These are phyloP conservation scores for Didymella pinodella DNA, from an alignment of 2,329 filamentous ascomycete genomes.

Conservation along the genomic window DNA sequence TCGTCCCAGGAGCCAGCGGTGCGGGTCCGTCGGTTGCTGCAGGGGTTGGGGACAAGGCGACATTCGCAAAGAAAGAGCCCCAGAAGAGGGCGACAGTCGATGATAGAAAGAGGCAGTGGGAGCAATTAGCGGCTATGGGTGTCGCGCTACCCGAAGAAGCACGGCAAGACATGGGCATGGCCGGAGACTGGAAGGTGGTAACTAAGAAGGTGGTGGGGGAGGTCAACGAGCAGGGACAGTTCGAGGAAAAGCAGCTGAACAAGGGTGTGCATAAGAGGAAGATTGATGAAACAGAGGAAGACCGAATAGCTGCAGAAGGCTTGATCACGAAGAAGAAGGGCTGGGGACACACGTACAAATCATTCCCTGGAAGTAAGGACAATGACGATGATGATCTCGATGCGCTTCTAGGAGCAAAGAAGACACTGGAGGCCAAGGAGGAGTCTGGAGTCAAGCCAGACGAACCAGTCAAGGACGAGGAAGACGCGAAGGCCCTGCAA, in stretches of 20 bases:
- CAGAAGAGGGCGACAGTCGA: slow-evolving; percentile 62
- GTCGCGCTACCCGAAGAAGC: slow-evolving; percentile 83
- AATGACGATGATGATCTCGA: slow-evolving; percentile 70
- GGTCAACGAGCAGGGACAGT: slow-evolving; percentile 57
- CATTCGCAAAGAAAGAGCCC: slow-evolving; percentile 44
- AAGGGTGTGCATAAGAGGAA: slow-evolving; percentile 70
- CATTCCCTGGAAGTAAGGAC: slow-evolving; percentile 54
- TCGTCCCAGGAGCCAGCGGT: slow-evolving; percentile 63
- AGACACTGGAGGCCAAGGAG: slow-evolving; percentile 53
- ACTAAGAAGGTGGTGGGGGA: slow-evolving; percentile 56
- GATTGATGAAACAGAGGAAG: slow-evolving; percentile 66
- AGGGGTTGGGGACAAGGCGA: slow-evolving; percentile 31
- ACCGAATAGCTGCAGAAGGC: slow-evolving; percentile 65
- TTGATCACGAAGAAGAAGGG: slow-evolving; percentile 51
- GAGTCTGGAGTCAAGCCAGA: slow-evolving; percentile 47
- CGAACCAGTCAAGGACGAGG: slow-evolving; percentile 26
- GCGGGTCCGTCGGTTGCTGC: slow-evolving; percentile 46
- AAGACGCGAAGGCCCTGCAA: slow-evolving; percentile 27
- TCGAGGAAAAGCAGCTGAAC: slow-evolving; percentile 54
- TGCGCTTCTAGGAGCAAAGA: slow-evolving; percentile 59
- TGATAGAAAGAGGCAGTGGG: slow-evolving; percentile 82
- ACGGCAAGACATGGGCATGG: slow-evolving; percentile 81
- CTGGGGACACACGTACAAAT: slow-evolving; percentile 58
- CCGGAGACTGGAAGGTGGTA: slow-evolving; percentile 84
- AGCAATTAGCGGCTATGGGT: slow-evolving; percentile 87